These are phyloP conservation scores for Epicoccum nigrum DNA, from an alignment of 2,329 filamentous ascomycete genomes.

Conservation along the genomic window DNA sequence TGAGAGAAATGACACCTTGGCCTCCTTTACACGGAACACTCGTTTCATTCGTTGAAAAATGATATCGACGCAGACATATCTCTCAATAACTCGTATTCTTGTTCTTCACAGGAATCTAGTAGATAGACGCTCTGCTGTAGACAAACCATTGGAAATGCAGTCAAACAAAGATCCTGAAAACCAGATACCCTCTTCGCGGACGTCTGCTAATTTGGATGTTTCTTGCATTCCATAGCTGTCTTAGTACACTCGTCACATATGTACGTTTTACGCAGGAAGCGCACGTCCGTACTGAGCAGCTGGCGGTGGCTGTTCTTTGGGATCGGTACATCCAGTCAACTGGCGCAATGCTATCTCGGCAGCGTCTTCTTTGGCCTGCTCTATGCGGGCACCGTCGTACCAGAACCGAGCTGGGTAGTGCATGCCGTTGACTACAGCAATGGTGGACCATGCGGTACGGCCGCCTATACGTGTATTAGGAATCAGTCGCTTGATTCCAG, in stretches of 20 bases:
- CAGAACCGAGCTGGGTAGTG: slow-evolving; percentile 44
- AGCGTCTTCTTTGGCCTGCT: slow-evolving; percentile 46
- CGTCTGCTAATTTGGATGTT: too few relatives aligned
- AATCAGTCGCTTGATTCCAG: background rate
- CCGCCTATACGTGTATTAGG: slow-evolving; percentile 34
- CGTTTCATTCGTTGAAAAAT: too few relatives aligned
- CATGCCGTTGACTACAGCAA: slow-evolving; percentile 33
- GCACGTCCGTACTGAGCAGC: slow-evolving; percentile 29
- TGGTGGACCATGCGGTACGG: slow-evolving; percentile 47
- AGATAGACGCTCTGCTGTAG: too few relatives aligned
- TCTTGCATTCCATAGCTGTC: too few relatives aligned
- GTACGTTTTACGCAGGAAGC: slow-evolving; percentile 1
- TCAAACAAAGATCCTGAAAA: too few relatives aligned
- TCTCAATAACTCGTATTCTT: too few relatives aligned
- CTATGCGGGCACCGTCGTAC: slow-evolving; percentile 44
- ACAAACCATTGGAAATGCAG: too few relatives aligned
- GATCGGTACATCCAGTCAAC: slow-evolving; percentile 29
- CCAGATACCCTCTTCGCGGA: too few relatives aligned
- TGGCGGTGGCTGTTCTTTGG: slow-evolving; percentile 27
- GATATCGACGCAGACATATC: too few relatives aligned
- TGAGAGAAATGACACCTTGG: too few relatives aligned
- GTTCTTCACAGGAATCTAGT: too few relatives aligned
- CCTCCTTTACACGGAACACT: too few relatives aligned
- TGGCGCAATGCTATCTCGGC: slow-evolving; percentile 41
- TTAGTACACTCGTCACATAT: background rate